Evolutionary conservation across 805 yeast genomes (phyloP).

Genomic region (Grigorovia transvaalensis): DNA sequence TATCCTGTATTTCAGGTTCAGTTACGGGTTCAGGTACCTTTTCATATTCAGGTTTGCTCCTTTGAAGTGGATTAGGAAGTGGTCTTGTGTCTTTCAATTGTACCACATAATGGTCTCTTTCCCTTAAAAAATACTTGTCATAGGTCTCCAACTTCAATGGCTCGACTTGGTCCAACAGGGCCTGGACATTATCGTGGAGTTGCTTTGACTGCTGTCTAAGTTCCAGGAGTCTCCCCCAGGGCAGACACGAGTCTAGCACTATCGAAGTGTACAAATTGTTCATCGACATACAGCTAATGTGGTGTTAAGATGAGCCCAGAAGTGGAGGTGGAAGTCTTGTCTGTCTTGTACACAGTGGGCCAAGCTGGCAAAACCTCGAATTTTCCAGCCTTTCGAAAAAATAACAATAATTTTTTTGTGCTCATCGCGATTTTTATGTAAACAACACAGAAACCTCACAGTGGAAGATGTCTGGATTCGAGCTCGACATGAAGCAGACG

Average conservation of each 20-base stretch:
- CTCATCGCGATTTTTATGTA: no score
- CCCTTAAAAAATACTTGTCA: background rate
- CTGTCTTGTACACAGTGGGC: no score
- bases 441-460: background rate
- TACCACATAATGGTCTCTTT: background rate
- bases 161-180: background rate
- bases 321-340: background rate
- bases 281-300: background rate
- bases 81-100: background rate
- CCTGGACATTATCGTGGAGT: background rate
- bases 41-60: background rate
- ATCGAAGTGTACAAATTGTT: background rate
- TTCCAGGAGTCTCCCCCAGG: background rate
- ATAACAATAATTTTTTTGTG: background rate
- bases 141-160: slow-evolving; percentile 1
- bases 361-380: no score
- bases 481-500: background rate
- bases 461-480: background rate
- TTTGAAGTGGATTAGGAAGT: background rate
- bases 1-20: background rate
- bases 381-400: no score
- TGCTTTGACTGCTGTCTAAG: background rate
- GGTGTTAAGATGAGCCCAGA: background rate
- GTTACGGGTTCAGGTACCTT: background rate
- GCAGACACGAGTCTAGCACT: background rate